A percentile compares a stretch with the other conserved stretches of the same genome.
These are phyloP conservation scores for Aspergillus texensis DNA, from an alignment of 2,329 filamentous ascomycete genomes.

Conservation along the genomic window DNA sequence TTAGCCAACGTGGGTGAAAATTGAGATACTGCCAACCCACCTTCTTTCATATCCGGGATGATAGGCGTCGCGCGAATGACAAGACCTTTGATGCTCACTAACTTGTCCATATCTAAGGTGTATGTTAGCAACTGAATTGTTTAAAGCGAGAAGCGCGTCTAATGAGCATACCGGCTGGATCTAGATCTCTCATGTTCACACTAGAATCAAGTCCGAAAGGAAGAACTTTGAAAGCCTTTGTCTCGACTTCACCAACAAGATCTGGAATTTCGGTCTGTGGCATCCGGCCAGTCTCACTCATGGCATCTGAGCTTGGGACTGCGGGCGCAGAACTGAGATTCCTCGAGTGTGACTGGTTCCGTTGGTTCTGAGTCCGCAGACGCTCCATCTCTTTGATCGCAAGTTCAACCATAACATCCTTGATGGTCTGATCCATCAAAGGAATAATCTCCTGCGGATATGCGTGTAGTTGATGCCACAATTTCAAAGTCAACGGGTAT, in stretches of 20 bases:
- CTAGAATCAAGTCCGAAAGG: conserved; percentile 85
- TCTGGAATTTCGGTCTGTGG: conserved; percentile 63
- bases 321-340: conserved; percentile 72
- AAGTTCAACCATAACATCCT: conserved; percentile 90
- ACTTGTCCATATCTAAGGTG: conserved; percentile 81
- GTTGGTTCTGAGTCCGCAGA: conserved; percentile 59
- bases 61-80: conserved; percentile 95
- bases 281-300: conserved; percentile 44
- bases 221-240: conserved; percentile 79
- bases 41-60: conserved; percentile 97
- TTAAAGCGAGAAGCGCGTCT: neutral
- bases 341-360: conserved; percentile 53
- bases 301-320: conserved; percentile 77
- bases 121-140: conserved; percentile 26
- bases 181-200: conserved; percentile 90
- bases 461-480: conserved; percentile 92
- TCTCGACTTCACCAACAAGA: conserved; percentile 73
- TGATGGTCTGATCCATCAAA: conserved; percentile 91
- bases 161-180: conserved; percentile 68
- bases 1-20: neutral
- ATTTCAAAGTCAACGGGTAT: conserved; percentile 87
- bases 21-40: conserved; percentile 35
- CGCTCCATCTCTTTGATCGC: conserved; percentile 77
- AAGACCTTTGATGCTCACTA: conserved; percentile 91
- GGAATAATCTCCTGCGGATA: conserved; percentile 97